A percentile compares a stretch with the other conserved stretches of the same genome.
Evolutionary conservation across 805 yeast genomes (phyloP).

Genomic region (Candida namnaoensis): DNA sequence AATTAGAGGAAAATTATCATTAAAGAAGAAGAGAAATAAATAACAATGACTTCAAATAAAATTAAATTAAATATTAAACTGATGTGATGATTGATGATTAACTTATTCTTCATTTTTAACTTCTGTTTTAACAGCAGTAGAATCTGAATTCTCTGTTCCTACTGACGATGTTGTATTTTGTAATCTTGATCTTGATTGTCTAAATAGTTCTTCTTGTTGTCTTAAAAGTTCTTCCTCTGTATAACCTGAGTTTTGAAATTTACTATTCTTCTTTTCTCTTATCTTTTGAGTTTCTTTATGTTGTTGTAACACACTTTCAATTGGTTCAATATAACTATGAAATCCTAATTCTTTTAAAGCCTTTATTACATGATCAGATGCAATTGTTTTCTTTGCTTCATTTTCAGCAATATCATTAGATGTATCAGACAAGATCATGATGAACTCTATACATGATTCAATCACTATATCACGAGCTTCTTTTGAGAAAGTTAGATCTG

Average conservation of each 20-base stretch:
- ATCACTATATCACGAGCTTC: conserved; percentile 94
- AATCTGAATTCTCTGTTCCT: too few species aligned
- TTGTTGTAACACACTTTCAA: conserved; percentile 71
- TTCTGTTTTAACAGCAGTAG: background rate
- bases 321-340: conserved; percentile 71
- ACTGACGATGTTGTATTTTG: conserved; percentile 19
- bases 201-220: conserved; percentile 90
- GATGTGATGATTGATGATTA: too few species aligned
- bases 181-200: conserved; percentile 60
- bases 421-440: conserved; percentile 90
- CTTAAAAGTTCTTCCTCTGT: conserved; percentile 85
- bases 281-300: conserved; percentile 85
- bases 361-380: conserved; percentile 89
- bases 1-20: too few species aligned
- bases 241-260: conserved; percentile 87
- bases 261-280: conserved; percentile 84
- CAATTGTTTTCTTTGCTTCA: conserved; percentile 93
- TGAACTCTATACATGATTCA: conserved; percentile 92
- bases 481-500: conserved; percentile 80
- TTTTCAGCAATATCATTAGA: conserved; percentile 94
- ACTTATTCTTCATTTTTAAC: too few species aligned
- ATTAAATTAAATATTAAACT: too few species aligned
- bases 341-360: conserved; percentile 87
- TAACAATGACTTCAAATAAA: too few species aligned
- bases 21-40: too few species aligned